Base-by-base conservation (phyloP, 257 asterid species). In the Solanum sejunctum region DNA sequence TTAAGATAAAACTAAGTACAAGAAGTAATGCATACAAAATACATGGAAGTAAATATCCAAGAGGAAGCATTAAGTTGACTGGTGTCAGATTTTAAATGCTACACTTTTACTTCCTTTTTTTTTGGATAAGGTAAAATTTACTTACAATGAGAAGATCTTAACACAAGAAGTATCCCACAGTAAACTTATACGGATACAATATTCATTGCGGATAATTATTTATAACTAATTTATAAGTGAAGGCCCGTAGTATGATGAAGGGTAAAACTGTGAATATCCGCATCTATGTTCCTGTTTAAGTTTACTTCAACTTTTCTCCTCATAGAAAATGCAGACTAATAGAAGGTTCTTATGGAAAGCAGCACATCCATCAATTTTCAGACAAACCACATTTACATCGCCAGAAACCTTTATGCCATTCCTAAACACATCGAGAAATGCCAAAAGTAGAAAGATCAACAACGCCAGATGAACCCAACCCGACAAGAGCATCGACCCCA, bases 351-450 rank as follows among this genome's bases (percentile, higher is more conserved):
- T 92, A 15, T 92, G 94, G 93, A 91, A 32, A 90, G 93, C 72
- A 92, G 94, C 79, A 92, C 93, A 43, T 88, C 93, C 1, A 88
- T 92, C 10, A 91, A 92, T 72, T 73, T 20, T 7, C 4, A 41
- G 10, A 70, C 92, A 64, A 87, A 84, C 79, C 91, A 83, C 12
- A 92, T 89, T 16, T 92, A 92, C 85, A 85, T 90, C 6, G 94
- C 91, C 0, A 92, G 92, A 23, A 92, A 92, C 73, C 86, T 92
- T 0, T 90, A 90, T 83, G 90, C 94, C 1, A 92, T 75, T 1
- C 94, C 93, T 16, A 72, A 86, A 80, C 71, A 71, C 6, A 81
- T 92, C 0, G 86, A 84, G 54, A 70, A 84, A 3, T 92, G 94
- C 83, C 92, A 92, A 72, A 58, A 86, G 47, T 64, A 41, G 64